Evolutionary conservation across 75 land plant species (phyloP).

Genomic region (Selaginella moellendorffii): DNA sequence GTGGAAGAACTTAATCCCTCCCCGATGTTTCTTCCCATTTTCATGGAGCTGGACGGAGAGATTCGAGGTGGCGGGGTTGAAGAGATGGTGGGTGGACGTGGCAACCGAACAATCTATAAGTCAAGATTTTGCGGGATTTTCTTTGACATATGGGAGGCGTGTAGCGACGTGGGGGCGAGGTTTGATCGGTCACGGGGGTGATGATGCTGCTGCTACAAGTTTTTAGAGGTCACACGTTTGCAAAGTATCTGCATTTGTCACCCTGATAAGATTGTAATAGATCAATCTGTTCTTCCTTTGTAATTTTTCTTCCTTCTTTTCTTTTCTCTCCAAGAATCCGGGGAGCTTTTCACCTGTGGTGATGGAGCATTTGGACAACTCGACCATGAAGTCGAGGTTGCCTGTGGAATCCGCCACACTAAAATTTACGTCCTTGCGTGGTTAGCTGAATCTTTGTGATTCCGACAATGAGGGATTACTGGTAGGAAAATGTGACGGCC

Average conservation of each 20-base stretch:
- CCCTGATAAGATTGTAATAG: conserved; percentile 55
- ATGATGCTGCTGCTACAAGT: conserved; percentile 23
- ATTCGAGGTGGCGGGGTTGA: too few species aligned
- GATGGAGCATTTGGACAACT: conserved; percentile 97
- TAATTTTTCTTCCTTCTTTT: too few species aligned
- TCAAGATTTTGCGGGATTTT: conserved; percentile 11
- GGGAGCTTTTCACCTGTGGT: conserved; percentile 69
- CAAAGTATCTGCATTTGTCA: conserved; percentile 64
- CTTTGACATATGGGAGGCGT: conserved; percentile 37
- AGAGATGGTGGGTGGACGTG: too few species aligned
- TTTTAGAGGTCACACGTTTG: conserved; percentile 14
- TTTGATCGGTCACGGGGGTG: conserved; percentile 73
- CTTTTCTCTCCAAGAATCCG: too few species aligned
- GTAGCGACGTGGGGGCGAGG: conserved; percentile 88
- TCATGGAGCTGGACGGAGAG: too few species aligned
- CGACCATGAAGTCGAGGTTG: conserved; percentile 65
- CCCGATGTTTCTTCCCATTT: too few species aligned
- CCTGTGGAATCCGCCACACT: conserved; percentile 95
- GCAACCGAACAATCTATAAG: conserved; percentile 44
- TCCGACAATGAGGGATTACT: too few species aligned
- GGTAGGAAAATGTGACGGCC: not conserved
- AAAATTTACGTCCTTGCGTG: too few species aligned
- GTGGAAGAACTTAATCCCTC: too few species aligned
- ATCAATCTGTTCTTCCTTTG: too few species aligned
- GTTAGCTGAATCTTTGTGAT: too few species aligned